Conservation (phyloP, 75 land plant species). For the Cryptomeria japonica region DNA sequence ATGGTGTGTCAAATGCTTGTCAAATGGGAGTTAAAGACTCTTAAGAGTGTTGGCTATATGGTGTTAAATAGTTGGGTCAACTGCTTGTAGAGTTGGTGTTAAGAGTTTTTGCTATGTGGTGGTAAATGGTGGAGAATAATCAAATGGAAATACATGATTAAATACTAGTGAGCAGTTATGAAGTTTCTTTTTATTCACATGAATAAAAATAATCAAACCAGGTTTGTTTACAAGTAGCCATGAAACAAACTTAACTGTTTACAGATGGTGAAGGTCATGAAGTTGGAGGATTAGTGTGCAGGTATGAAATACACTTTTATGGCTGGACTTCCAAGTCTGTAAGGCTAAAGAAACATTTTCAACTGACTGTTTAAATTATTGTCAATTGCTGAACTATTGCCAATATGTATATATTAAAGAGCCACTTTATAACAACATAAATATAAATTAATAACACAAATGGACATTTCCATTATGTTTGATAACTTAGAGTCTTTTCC, state of each 20-base stretch:
- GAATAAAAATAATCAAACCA: background rate
- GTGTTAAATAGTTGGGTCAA: background rate
- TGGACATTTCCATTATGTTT: background rate
- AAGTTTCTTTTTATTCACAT: background rate
- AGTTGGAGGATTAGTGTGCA: background rate
- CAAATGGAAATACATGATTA: background rate
- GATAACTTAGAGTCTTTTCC: background rate
- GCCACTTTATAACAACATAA: background rate
- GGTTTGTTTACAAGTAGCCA: background rate
- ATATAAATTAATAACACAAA: background rate
- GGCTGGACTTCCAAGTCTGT: background rate
- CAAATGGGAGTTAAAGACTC: no score
- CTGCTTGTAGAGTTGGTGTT: background rate
- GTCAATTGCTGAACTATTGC: background rate
- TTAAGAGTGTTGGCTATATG: background rate
- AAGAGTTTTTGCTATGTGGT: background rate
- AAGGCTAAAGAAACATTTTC: background rate
- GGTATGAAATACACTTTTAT: background rate
- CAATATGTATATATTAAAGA: background rate
- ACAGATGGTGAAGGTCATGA: background rate
- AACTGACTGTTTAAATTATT: background rate
- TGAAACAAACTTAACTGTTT: background rate
- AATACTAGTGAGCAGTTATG: background rate
- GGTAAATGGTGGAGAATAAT: background rate
- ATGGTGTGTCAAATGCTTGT: background rate